A percentile compares a stretch with the other conserved stretches of the same genome.
phyloP scores from a whole-genome alignment of 345 rosid species.

The Gossypium rotundifolium region DNA sequence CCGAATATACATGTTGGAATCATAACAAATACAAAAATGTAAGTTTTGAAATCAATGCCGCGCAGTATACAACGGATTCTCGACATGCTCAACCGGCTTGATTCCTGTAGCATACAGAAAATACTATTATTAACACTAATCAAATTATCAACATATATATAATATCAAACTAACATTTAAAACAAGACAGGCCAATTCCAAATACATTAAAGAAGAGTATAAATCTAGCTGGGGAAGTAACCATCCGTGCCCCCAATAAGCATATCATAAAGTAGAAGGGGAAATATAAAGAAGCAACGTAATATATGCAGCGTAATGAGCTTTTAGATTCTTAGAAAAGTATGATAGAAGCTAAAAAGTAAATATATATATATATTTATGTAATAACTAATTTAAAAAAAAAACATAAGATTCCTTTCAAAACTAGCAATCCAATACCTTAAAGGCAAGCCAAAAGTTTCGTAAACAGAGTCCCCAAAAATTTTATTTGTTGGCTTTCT shows the following conservation, averaged over 20 bases:
- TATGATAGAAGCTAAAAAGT: neutral
- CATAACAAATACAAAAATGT: constrained; percentile 52
- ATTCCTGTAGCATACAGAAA: constrained; percentile 46
- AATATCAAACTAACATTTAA: neutral
- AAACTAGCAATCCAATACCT: neutral
- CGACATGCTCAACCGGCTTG: constrained; percentile 73
- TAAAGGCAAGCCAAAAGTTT: neutral
- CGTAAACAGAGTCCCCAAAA: neutral
- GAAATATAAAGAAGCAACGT: neutral
- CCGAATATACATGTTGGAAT: constrained; percentile 64
- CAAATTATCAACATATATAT: neutral
- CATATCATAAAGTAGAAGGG: neutral
- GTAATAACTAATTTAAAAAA: neutral
- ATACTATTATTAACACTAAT: constrained; percentile 1
- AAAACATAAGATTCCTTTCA: neutral
- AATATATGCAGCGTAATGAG: neutral
- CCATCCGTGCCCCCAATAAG: neutral
- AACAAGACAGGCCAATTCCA: neutral
- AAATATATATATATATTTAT: too few species aligned
- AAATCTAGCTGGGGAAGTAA: neutral
- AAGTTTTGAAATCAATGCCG: constrained; percentile 75
- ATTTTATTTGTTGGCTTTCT: neutral
- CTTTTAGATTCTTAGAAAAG: constrained; percentile 10
- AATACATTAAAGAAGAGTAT: neutral
- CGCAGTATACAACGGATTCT: constrained; percentile 88